Evolutionary conservation across 202 grass and related monocot genomes (phyloP).

Genomic region (Bolboschoenoplectus hybrid): DNA sequence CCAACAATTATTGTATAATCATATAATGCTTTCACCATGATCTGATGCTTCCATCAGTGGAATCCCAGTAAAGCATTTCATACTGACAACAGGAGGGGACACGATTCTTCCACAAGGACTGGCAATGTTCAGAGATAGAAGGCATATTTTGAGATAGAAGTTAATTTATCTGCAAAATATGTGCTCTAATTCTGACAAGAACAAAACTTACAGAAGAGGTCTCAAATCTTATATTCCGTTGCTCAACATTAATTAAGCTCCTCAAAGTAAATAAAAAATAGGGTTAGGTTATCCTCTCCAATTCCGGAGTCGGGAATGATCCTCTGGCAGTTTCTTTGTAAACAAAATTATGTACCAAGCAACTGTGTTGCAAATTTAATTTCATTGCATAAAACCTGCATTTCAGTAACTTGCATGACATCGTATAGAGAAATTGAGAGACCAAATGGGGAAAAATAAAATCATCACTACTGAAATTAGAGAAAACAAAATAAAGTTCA

Average conservation of each 20-base stretch:
- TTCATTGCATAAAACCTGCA: not conserved
- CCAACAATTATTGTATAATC: not conserved
- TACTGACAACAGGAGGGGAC: not conserved
- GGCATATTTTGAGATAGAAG: not conserved
- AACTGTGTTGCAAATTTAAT: not conserved
- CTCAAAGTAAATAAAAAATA: not conserved
- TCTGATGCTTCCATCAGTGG: not conserved
- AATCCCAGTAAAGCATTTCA: not conserved
- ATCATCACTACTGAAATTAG: not conserved
- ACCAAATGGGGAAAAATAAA: not conserved
- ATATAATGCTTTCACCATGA: not conserved
- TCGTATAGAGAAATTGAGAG: not conserved
- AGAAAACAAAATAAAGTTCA: not conserved
- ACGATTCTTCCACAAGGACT: no score
- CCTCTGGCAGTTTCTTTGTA: not conserved
- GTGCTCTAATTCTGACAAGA: not conserved
- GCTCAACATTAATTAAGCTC: not conserved
- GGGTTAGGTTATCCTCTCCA: no score
- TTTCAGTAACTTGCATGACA: not conserved
- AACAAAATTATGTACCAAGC: not conserved
- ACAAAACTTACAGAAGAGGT: not conserved
- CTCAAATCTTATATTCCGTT: not conserved
- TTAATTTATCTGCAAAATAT: no score
- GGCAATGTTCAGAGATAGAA: not conserved
- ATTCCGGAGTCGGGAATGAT: no score